phyloP scores from a whole-genome alignment of 2,329 filamentous ascomycete species.

The Sphaerostilbella broomeana region DNA sequence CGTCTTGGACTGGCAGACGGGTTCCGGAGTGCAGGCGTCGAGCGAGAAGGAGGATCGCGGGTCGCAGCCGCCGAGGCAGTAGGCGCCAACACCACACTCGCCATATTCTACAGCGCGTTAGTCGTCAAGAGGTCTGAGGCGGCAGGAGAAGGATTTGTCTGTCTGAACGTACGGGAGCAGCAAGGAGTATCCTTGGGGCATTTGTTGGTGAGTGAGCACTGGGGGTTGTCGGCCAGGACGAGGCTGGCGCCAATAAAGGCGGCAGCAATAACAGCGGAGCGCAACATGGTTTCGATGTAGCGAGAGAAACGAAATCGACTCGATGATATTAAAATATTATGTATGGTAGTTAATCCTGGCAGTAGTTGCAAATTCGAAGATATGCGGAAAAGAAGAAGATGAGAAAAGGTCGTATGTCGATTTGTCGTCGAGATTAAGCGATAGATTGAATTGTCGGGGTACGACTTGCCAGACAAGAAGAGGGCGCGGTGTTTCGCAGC shows the following conservation, averaged over 20 bases:
- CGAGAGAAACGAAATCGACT: too few species aligned
- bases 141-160: neutral
- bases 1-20: constrained; percentile 68
- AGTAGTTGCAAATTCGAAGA: too few species aligned
- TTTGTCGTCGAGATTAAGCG: too few species aligned
- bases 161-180: constrained; percentile 70
- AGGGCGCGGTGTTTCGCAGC: too few species aligned
- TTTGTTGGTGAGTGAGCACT: constrained; percentile 46
- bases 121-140: neutral
- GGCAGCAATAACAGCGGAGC: constrained; percentile 24
- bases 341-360: too few species aligned
- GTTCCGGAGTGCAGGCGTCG: constrained; percentile 77
- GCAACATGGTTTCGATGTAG: constrained; percentile 26
- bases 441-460: too few species aligned
- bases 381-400: too few species aligned
- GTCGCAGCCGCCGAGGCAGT: constrained; percentile 93
- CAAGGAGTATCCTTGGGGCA: constrained; percentile 71
- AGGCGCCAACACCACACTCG: constrained; percentile 87
- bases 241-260: constrained; percentile 28
- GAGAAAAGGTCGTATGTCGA: too few species aligned
- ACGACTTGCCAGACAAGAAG: too few species aligned
- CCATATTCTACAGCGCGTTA: constrained; percentile 63
- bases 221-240: constrained; percentile 26
- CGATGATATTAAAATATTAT: too few species aligned
- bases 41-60: constrained; percentile 75